These are phyloP conservation scores for Rhinocladiella mackenziei DNA, from an alignment of 2,329 filamentous ascomycete species.

Conservation along the genomic window DNA sequence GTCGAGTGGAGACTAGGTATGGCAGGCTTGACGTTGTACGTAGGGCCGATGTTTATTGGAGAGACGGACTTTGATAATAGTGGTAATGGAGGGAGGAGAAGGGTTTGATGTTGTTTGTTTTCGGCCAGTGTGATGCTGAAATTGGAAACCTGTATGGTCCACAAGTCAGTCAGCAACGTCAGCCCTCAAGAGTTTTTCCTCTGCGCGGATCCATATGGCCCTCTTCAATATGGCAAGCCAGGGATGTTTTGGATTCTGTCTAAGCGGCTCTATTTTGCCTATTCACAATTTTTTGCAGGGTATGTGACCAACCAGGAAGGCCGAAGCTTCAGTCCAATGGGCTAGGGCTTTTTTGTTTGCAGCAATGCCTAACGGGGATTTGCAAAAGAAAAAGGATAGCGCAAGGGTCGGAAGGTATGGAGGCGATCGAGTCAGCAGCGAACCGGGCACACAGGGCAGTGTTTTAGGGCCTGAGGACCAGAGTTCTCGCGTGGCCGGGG, in stretches of 20 bases:
- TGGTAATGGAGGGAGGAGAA: slow-evolving; percentile 15
- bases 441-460: neutral
- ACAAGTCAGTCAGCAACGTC: slow-evolving; percentile 16
- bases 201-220: neutral
- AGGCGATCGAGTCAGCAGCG: slow-evolving; percentile 20
- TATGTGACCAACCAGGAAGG: slow-evolving; percentile 16
- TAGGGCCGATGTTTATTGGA: too few species aligned
- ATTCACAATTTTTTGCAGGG: slow-evolving; percentile 6
- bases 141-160: slow-evolving; percentile 14
- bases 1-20: slow-evolving; percentile 15
- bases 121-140: slow-evolving; percentile 6
- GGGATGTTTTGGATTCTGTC: neutral
- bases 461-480: too few species aligned
- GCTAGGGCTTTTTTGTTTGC: slow-evolving; percentile 11
- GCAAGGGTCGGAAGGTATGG: slow-evolving; percentile 1
- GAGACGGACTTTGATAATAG: slow-evolving; percentile 1
- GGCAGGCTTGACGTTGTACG: slow-evolving; percentile 10
- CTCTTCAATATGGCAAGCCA: neutral
- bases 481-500: too few species aligned
- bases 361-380: slow-evolving; percentile 13
- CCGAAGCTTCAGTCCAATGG: slow-evolving; percentile 3
- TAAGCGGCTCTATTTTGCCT: slow-evolving; percentile 2
- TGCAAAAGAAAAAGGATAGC: slow-evolving; percentile 2
- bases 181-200: neutral
- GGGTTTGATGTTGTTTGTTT: slow-evolving; percentile 2